A percentile compares a stretch with the other conserved stretches of the same genome.
Conservation (phyloP, 306 rosid genomes). For the Sphenostylis stenocarpa region DNA sequence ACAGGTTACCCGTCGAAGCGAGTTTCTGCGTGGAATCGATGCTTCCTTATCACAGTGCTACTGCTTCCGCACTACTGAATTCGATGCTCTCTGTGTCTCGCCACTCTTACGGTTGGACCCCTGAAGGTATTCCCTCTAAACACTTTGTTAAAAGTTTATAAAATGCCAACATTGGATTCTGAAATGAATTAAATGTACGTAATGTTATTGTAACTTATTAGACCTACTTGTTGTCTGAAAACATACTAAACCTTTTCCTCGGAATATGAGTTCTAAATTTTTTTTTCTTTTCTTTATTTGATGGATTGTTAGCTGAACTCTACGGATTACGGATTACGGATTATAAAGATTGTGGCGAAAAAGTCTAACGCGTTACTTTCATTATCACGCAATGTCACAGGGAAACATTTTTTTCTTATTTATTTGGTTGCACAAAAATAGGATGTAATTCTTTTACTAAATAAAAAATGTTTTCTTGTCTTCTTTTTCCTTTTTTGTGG, state of each 20-base stretch:
- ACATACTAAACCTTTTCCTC: not conserved
- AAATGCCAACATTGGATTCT: not conserved
- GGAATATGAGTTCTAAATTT: not conserved
- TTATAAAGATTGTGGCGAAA: too few species aligned
- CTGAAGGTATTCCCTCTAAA: conserved; percentile 60
- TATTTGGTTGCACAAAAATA: not conserved
- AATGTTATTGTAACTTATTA: not conserved
- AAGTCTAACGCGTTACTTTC: not conserved
- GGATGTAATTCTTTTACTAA: not conserved
- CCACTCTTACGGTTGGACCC: conserved; percentile 75
- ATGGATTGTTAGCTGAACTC: not conserved
- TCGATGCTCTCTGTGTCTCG: conserved; percentile 84
- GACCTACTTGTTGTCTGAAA: not conserved
- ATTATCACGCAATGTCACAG: not conserved
- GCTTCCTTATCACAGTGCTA: conserved; percentile 87
- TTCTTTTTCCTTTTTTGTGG: not conserved
- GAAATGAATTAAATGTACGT: conserved; percentile 21
- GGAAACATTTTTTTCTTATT: not conserved
- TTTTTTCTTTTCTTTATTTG: not conserved
- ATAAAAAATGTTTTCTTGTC: not conserved
- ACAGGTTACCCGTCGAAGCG: conserved; percentile 76
- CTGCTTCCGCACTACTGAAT: conserved; percentile 89
- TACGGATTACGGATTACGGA: too few species aligned
- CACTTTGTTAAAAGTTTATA: not conserved
- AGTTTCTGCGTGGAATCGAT: conserved; percentile 79